Evolutionary conservation across 371 early-diverging fungal genomes (phyloP), one percentile per base, ranked within the genome.

Genomic region (Dichotomocladium elegans): DNA sequence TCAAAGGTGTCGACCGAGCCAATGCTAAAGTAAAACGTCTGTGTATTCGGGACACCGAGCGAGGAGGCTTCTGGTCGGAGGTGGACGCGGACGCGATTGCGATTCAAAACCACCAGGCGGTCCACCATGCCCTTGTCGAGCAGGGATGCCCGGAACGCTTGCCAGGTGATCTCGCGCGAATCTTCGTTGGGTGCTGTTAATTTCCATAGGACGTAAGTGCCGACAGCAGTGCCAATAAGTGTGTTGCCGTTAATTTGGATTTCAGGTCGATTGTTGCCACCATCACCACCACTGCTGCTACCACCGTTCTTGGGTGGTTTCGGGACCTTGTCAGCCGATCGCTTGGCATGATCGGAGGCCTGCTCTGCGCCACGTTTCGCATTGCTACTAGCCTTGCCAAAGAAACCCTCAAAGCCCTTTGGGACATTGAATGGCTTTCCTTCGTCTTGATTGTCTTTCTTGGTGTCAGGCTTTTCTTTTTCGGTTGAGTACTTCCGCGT

Each of bases 1-100:
- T 98, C 99, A 76, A 98, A 98, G 19, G 89, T 81, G 47, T 96
- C 98, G 0, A 95, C 88, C n/a, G 92, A 92, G 25, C 96, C 98
- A 41, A 98, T 96, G 35, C 92, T 87, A 68, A 98, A 98, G 59
- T 82, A 80, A 68, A 78, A 81, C 0, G 59, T 53, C 33, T 61
- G 72, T 57, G 46, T 19, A 22, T 47, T 61, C 24, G 66, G 58
- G 12, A 58, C 72, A 22, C 68, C 79, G 11, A 80, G 52, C 10
- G 80, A 72, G 2, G 68, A 58, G 3, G 88, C 88, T 55, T 91
- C 91, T 6, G 82, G 74, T 9, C 91, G 79, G 41, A 96, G 71
- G 46, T 85, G 78, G 3, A 94, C 94, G 25, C 84, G 82, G 4
- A 94, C 98, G 24, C 81, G 64, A 50, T 81, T 85, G 47, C 86